Evolutionary conservation across 257 asterid genomes (phyloP).

Genomic region (Primulina huaijiensis): DNA sequence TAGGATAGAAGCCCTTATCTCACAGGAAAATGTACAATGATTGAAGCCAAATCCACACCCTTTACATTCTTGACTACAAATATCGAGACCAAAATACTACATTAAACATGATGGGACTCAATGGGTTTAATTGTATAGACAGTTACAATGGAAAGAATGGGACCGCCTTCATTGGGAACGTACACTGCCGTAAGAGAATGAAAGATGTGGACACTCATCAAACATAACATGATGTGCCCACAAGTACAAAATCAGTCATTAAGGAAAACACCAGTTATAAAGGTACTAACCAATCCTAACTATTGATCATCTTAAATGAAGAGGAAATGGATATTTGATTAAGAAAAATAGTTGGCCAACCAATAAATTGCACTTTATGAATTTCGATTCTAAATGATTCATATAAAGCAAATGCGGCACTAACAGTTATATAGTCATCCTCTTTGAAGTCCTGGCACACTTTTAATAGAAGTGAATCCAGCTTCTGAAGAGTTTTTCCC

Average conservation of each 20-base stretch:
- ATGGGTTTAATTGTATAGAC: slow-evolving; percentile 1
- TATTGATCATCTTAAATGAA: not conserved
- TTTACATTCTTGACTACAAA: slow-evolving; percentile 1
- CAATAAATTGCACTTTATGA: slow-evolving; percentile 10
- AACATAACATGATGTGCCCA: slow-evolving; percentile 11
- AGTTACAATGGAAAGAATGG: not conserved
- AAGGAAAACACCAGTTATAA: slow-evolving; percentile 7
- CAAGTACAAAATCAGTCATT: slow-evolving; percentile 3
- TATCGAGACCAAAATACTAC: not conserved
- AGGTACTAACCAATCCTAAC: slow-evolving; percentile 16
- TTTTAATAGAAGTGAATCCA: slow-evolving; percentile 83
- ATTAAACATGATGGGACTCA: slow-evolving; percentile 9
- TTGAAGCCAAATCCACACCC: not conserved
- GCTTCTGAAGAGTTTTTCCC: slow-evolving; percentile 91
- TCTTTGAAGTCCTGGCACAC: slow-evolving; percentile 92
- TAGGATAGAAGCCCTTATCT: slow-evolving; percentile 6
- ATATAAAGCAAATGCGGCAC: slow-evolving; percentile 38
- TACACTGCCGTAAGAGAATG: not conserved
- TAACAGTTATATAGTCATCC: slow-evolving; percentile 79
- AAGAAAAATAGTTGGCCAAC: slow-evolving; percentile 1
- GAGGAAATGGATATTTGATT: slow-evolving; percentile 17
- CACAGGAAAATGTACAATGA: slow-evolving; percentile 14
- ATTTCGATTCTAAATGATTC: slow-evolving; percentile 3
- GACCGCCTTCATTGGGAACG: not conserved
- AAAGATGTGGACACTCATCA: not conserved